Evolutionary conservation across 805 yeast genomes (phyloP).

Genomic region (Kluyveromyces siamensis): DNA sequence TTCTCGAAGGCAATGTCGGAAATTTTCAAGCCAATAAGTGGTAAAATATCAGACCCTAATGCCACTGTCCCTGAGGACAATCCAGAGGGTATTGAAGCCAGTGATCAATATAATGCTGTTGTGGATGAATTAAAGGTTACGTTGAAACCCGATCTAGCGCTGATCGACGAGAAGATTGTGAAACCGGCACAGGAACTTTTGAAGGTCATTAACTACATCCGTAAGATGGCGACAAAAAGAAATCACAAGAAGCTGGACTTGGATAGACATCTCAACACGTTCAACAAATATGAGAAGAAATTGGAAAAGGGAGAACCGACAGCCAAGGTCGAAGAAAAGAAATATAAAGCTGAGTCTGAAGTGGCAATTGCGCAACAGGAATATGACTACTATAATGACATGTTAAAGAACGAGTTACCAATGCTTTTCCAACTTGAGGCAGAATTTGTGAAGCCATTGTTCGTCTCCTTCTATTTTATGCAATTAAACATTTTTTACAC

Average conservation of each 20-base stretch:
- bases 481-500: constrained; percentile 95
- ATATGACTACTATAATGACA: constrained; percentile 89
- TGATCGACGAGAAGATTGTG: constrained; percentile 83
- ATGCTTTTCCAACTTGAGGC: constrained; percentile 79
- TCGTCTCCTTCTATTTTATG: constrained; percentile 93
- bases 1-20: constrained; percentile 94
- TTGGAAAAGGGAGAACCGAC: constrained; percentile 67
- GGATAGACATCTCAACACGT: constrained; percentile 69
- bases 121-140: constrained; percentile 80
- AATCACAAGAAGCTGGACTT: constrained; percentile 91
- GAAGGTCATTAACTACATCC: constrained; percentile 67
- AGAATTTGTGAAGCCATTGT: constrained; percentile 86
- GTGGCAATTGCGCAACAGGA: constrained; percentile 89
- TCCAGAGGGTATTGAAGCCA: constrained; percentile 93
- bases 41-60: constrained; percentile 84
- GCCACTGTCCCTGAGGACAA: constrained; percentile 83
- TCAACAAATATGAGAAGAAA: constrained; percentile 51
- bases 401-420: constrained; percentile 88
- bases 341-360: constrained; percentile 85
- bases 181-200: constrained; percentile 87
- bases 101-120: constrained; percentile 82
- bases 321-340: constrained; percentile 82
- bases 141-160: constrained; percentile 84
- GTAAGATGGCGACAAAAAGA: constrained; percentile 93
- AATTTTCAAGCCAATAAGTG: constrained; percentile 91